Conservation (phyloP, 768 basidiomycete species). For the Tephrocybe sp. region DNA sequence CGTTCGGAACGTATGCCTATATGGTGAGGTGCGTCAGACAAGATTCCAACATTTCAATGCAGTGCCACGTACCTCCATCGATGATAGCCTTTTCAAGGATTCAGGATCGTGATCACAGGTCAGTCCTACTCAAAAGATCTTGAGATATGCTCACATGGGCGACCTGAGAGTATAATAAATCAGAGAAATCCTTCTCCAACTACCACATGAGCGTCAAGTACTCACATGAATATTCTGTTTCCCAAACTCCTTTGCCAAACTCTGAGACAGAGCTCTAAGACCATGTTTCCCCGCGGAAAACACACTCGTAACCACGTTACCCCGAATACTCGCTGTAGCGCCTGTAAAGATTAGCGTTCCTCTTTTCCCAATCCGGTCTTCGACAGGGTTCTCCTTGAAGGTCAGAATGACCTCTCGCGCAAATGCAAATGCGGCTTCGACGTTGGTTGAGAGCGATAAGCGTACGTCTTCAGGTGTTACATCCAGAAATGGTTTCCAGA, state of each 20-base stretch:
- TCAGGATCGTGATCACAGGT: not conserved
- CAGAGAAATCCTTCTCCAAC: too few species aligned
- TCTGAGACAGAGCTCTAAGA: constrained; percentile 60
- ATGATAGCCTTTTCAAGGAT: constrained; percentile 55
- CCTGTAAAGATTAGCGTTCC: constrained; percentile 71
- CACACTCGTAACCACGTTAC: constrained; percentile 55
- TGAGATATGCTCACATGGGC: constrained; percentile 51
- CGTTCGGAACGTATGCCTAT: constrained; percentile 31
- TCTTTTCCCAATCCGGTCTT: constrained; percentile 43
- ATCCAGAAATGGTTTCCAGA: constrained; percentile 67
- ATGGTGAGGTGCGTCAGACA: not conserved
- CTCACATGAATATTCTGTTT: constrained; percentile 69
- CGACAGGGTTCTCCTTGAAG: constrained; percentile 54
- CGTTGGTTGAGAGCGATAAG: constrained; percentile 44
- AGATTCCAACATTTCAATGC: not conserved
- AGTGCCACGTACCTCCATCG: constrained; percentile 47
- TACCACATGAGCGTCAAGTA: not conserved
- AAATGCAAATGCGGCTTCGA: constrained; percentile 60
- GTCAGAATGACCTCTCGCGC: constrained; percentile 55
- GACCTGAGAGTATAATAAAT: constrained; percentile 32
- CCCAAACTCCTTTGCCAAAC: constrained; percentile 70
- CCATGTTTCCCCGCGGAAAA: constrained; percentile 66
- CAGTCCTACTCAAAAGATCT: not conserved
- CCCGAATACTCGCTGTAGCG: constrained; percentile 62
- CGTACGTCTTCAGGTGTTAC: constrained; percentile 55